Conservation (phyloP, 352 stramenopile species). For the Peronospora tabacina region DNA sequence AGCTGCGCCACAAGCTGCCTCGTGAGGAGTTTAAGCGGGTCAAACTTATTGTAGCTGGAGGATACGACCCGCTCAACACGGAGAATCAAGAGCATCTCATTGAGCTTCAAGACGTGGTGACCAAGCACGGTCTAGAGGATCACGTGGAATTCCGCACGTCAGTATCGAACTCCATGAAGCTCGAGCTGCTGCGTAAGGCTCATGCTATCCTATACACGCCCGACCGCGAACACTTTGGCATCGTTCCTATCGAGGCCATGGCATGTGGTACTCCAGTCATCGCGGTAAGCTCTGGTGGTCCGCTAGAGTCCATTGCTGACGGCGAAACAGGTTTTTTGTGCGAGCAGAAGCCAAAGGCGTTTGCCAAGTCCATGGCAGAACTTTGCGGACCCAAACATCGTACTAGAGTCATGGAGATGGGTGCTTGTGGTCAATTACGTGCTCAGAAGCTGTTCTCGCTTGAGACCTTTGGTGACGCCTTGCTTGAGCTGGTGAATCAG, state of each 20-base stretch:
- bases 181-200: conserved; percentile 75
- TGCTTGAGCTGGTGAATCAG: conserved; percentile 41
- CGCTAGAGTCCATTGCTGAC: conserved; percentile 93
- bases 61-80: conserved; percentile 91
- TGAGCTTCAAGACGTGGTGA: conserved; percentile 82
- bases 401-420: conserved; percentile 35
- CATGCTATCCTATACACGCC: conserved; percentile 94
- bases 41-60: conserved; percentile 90
- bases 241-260: conserved; percentile 98
- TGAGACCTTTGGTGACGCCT: conserved; percentile 61
- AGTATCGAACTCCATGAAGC: conserved; percentile 84
- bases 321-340: conserved; percentile 81
- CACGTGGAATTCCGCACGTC: conserved; percentile 87
- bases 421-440: conserved; percentile 39
- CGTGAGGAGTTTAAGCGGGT: conserved; percentile 40
- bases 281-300: conserved; percentile 91
- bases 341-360: conserved; percentile 45
- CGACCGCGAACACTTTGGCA: conserved; percentile 97
- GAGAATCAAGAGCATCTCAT: conserved; percentile 95
- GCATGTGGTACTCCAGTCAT: conserved; percentile 91
- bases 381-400: conserved; percentile 36
- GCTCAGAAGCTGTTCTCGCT: conserved; percentile 61
- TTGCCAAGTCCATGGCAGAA: conserved; percentile 53
- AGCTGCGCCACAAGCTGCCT: conserved; percentile 39
- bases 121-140: conserved; percentile 35